Evolutionary conservation across 495 filamentous ascomycete genomes (phyloP), one percentile per base, ranked within the genome.

Genomic region (Hypomontagnella submonticulosa): DNA sequence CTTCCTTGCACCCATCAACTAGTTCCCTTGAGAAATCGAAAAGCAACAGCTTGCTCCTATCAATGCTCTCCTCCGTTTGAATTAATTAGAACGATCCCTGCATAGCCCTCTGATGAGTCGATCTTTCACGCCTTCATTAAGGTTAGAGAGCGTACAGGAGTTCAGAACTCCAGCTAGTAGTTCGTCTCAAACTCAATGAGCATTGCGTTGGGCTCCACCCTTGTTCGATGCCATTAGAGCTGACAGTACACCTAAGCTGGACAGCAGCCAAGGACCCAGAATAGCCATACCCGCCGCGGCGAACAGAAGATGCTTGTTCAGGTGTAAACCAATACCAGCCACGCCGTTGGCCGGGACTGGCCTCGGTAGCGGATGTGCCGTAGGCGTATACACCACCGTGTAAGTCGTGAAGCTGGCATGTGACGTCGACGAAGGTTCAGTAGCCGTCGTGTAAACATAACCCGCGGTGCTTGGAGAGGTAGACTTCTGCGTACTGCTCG

Each of bases 401-500:
- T 20, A 20, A 11, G 49, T 56, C n/a, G 27, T 57, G 36, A 50
- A 55, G 16, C 36, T 18, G 13, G 19, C 8, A n/a, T 56, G 41
- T 13, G 63, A 43, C 27, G 19, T 36, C 12, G 56, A 44, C 23
- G 38, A 50, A 13, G 56, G 30, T 10, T 12, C 13, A 18, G 63
- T 46, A 27, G 58, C 48, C 15, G 64, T 62, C 1, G 64, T 67
- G 13, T 67, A 62, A 16, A 62, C 47, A n/a, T 62, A 54, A n/a
- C 34, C 40, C 18, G 38, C 41, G 4, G 33, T 49, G 38, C 34
- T 59, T 16, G 41, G 3, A 9, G 47, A 10, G 13, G 15, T n/a
- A 13, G 4, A 20, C 12, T 52, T 18, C 10, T 43, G 51, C 13
- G 13, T 41, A 40, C 19, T 16, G 11, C 36, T 60, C 6, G 48